These are phyloP conservation scores for Flagelloscypha sp. DNA, from an alignment of 768 basidiomycete genomes.

Conservation along the genomic window DNA sequence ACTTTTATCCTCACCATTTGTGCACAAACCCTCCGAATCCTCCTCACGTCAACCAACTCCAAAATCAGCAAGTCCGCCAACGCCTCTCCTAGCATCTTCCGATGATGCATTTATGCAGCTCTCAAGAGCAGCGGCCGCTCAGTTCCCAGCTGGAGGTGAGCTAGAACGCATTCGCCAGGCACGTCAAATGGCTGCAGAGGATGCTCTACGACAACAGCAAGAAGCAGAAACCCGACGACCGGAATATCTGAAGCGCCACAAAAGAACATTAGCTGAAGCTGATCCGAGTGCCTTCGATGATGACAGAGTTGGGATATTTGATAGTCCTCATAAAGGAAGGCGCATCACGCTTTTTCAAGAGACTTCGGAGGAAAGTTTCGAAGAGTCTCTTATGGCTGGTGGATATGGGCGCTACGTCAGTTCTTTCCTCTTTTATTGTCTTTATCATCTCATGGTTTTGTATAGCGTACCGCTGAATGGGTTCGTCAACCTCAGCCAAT, in stretches of 20 bases:
- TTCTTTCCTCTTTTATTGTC: slow-evolving; percentile 6
- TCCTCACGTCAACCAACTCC: slow-evolving; percentile 9
- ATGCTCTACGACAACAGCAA: slow-evolving; percentile 37
- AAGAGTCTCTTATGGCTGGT: slow-evolving; percentile 76
- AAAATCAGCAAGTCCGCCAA: slow-evolving; percentile 7
- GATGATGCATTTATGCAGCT: slow-evolving; percentile 19
- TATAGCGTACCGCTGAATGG: slow-evolving; percentile 52
- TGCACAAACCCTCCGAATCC: slow-evolving; percentile 8
- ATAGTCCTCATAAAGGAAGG: slow-evolving; percentile 66
- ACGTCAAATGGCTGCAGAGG: slow-evolving; percentile 44
- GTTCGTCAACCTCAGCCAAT: slow-evolving; percentile 27
- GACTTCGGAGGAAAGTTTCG: slow-evolving; percentile 77
- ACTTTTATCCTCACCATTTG: slow-evolving; percentile 3
- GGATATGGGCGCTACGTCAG: slow-evolving; percentile 72
- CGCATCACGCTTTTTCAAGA: slow-evolving; percentile 72
- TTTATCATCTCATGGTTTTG: slow-evolving; percentile 3
- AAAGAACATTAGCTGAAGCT: slow-evolving; percentile 36
- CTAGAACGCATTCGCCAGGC: slow-evolving; percentile 53
- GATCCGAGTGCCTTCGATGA: slow-evolving; percentile 29
- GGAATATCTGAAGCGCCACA: slow-evolving; percentile 60
- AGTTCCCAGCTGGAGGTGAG: slow-evolving; percentile 37
- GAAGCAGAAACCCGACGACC: slow-evolving; percentile 59
- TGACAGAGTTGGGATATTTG: slow-evolving; percentile 51
- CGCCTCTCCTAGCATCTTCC: slow-evolving; percentile 9
- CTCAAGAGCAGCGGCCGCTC: background rate